Conservation (phyloP, 306 rosid genomes). For the Inga leiocalycina region DNA sequence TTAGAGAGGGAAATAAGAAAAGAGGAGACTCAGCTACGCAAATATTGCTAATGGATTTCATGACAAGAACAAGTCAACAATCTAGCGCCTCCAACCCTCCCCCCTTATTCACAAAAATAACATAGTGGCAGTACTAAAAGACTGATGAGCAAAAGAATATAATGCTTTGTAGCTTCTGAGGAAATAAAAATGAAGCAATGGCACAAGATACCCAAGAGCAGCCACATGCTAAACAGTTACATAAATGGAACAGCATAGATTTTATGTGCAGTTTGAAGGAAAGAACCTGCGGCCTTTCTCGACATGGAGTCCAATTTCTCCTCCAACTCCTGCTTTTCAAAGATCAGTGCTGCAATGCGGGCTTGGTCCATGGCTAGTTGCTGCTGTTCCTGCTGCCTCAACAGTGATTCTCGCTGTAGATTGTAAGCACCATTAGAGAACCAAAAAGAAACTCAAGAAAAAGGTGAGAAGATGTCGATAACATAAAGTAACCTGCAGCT, state of each 20-base stretch:
- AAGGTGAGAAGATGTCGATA: slow-evolving; percentile 24
- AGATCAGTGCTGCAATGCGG: slow-evolving; percentile 50
- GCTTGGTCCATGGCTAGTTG: slow-evolving; percentile 69
- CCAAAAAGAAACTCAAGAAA: slow-evolving; percentile 20
- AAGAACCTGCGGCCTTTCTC: slow-evolving; percentile 60
- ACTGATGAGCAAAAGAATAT: slow-evolving; percentile 13
- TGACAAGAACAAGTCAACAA: slow-evolving; percentile 10
- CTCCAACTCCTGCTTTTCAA: slow-evolving; percentile 84
- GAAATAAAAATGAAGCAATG: slow-evolving; percentile 8
- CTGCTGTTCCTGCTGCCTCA: slow-evolving; percentile 88
- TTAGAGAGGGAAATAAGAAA: background rate
- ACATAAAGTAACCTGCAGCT: slow-evolving; percentile 58
- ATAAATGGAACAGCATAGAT: background rate
- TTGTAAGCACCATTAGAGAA: slow-evolving; percentile 37
- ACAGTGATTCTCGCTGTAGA: slow-evolving; percentile 61
- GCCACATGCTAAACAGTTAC: slow-evolving; percentile 11
- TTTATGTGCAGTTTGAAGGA: slow-evolving; percentile 12
- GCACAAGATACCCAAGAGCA: slow-evolving; percentile 11
- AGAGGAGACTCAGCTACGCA: slow-evolving; percentile 8
- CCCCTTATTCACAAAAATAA: background rate
- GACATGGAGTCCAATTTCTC: slow-evolving; percentile 65
- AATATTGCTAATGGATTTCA: background rate
- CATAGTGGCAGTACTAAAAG: background rate
- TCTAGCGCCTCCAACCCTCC: background rate
- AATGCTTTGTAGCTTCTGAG: slow-evolving; percentile 22